phyloP scores from a whole-genome alignment of 2,329 filamentous ascomycete genomes.

The Calycina herbarum region DNA sequence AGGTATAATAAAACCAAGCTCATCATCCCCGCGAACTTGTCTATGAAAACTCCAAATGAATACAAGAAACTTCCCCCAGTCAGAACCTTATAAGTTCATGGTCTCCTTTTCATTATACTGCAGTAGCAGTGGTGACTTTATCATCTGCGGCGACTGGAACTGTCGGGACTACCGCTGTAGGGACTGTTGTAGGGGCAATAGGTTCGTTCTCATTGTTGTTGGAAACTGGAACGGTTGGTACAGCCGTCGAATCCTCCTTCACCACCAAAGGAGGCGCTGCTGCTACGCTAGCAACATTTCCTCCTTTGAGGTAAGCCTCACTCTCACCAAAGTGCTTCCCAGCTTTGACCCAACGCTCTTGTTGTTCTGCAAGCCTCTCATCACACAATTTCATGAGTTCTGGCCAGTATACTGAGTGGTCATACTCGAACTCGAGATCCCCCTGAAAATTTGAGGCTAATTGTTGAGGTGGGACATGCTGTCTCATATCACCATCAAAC shows the following conservation, averaged over 20 bases:
- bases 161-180: background rate
- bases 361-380: conserved; percentile 61
- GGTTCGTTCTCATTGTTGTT: background rate
- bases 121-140: background rate
- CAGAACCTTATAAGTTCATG: background rate
- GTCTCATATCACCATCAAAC: conserved; percentile 88
- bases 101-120: background rate
- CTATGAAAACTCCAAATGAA: background rate
- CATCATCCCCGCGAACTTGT: background rate
- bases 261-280: background rate
- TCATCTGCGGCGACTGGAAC: background rate
- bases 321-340: conserved; percentile 83
- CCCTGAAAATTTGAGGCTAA: conserved; percentile 77
- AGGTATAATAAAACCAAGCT: background rate
- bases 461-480: conserved; percentile 79
- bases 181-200: background rate
- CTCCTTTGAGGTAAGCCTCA: conserved; percentile 83
- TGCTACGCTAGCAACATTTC: conserved; percentile 30
- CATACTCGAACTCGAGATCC: conserved; percentile 85
- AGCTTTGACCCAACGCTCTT: conserved; percentile 72
- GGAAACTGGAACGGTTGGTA: background rate
- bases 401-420: conserved; percentile 88
- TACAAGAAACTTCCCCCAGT: background rate
- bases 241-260: background rate
- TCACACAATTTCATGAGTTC: conserved; percentile 72